These are phyloP conservation scores for Epichloe bromicola DNA, from an alignment of 2,329 filamentous ascomycete species.

Conservation along the genomic window DNA sequence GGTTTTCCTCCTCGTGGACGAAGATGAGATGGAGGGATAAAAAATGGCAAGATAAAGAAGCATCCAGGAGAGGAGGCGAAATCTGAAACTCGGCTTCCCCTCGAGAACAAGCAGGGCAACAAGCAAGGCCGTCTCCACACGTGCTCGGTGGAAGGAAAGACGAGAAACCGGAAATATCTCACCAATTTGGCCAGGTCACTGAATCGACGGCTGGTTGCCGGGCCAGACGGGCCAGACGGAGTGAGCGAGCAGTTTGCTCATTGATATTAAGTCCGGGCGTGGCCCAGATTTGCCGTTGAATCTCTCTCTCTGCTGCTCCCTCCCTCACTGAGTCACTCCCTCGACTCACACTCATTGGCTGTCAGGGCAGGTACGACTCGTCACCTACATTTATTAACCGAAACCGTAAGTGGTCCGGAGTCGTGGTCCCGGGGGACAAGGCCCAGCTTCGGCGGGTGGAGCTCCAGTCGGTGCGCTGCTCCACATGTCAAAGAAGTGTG, in stretches of 20 bases:
- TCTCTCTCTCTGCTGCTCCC: background rate
- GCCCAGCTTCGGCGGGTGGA: slow-evolving; percentile 2
- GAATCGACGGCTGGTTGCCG: slow-evolving; percentile 4
- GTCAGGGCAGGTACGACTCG: background rate
- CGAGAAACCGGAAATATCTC: background rate
- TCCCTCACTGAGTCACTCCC: background rate
- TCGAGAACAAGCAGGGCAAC: background rate
- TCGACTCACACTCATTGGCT: background rate
- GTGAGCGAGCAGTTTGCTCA: slow-evolving; percentile 6
- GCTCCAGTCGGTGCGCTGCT: slow-evolving; percentile 1
- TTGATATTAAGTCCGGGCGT: slow-evolving; percentile 1
- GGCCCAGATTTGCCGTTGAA: background rate
- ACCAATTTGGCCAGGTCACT: background rate
- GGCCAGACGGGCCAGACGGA: slow-evolving; percentile 5
- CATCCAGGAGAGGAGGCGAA: background rate
- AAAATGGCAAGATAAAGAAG: background rate
- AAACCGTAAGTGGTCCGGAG: background rate
- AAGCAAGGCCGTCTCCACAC: background rate
- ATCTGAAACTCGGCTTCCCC: background rate
- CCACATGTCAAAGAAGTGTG: background rate
- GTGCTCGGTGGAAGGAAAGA: too few relatives aligned
- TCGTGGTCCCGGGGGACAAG: background rate
- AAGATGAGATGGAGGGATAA: background rate
- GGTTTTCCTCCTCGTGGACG: background rate
- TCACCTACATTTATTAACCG: background rate